Conservation (phyloP, 176 grass and related monocot genomes). For the Echinochloa phyllopogon region DNA sequence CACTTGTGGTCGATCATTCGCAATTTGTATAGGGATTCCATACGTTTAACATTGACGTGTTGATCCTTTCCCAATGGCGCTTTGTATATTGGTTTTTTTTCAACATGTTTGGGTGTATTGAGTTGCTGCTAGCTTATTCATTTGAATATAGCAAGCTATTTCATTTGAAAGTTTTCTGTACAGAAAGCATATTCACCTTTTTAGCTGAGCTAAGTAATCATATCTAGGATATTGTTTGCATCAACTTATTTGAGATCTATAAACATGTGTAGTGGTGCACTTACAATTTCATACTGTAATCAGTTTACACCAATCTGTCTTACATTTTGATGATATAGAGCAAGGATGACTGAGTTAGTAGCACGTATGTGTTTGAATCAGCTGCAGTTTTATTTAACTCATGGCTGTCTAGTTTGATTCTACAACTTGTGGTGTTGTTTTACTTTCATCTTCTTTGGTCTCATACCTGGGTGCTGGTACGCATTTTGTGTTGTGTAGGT, state of each 20-base stretch:
- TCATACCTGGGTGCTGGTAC: not conserved
- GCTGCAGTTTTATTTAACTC: not conserved
- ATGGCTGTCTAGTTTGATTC: not conserved
- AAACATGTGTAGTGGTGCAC: not conserved
- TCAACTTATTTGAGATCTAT: not conserved
- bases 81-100: not conserved
- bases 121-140: not conserved
- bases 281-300: not conserved
- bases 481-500: conserved; percentile 39
- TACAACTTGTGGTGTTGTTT: not conserved
- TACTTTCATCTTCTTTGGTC: not conserved
- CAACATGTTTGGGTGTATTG: not conserved
- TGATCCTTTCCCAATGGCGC: not conserved
- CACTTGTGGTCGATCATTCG: not conserved
- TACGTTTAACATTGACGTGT: not conserved
- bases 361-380: not conserved
- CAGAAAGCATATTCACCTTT: not conserved
- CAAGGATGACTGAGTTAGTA: not conserved
- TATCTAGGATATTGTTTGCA: not conserved
- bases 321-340: not conserved
- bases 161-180: not conserved
- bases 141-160: not conserved
- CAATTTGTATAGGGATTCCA: too few relatives aligned
- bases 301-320: not conserved
- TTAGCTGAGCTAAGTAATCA: not conserved